phyloP scores from a whole-genome alignment of 2,329 filamentous ascomycete genomes.

The Fusarium sp. region DNA sequence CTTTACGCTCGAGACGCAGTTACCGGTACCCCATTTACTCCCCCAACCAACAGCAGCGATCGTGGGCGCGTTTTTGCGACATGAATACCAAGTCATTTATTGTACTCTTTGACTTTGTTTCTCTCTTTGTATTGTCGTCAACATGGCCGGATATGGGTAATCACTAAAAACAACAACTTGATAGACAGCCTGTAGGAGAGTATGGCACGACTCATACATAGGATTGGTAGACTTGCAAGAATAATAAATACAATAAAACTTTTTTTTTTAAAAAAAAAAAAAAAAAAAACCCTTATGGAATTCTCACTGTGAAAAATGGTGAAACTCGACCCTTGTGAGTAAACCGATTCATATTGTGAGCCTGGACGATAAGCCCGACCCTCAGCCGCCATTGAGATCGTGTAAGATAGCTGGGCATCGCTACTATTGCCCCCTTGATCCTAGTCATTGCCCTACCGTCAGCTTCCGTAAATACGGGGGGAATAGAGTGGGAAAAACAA shows the following conservation, averaged over 20 bases:
- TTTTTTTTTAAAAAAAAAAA: no score
- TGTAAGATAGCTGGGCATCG: conserved; percentile 2
- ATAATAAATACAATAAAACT: conserved; percentile 21
- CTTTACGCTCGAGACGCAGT: background rate
- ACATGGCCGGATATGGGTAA: conserved; percentile 6
- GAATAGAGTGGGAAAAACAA: background rate
- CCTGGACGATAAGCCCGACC: background rate
- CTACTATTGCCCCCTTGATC: conserved; percentile 1
- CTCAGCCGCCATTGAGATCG: background rate
- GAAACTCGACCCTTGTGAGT: background rate
- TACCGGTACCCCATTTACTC: background rate
- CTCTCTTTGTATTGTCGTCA: conserved; percentile 9
- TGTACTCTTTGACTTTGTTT: background rate
- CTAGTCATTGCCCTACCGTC: background rate
- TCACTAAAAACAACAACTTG: background rate
- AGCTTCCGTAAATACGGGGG: conserved; percentile 9
- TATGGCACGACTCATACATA: conserved; percentile 18
- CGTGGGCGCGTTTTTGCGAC: conserved; percentile 4
- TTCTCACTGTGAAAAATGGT: background rate
- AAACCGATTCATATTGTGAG: background rate
- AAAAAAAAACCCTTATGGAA: background rate
- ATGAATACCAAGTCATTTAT: conserved; percentile 10
- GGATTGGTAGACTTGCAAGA: conserved; percentile 19
- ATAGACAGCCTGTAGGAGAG: conserved; percentile 7
- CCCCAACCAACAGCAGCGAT: conserved; percentile 9